phyloP scores from a whole-genome alignment of 768 basidiomycete species.

The Phaffia australis region DNA sequence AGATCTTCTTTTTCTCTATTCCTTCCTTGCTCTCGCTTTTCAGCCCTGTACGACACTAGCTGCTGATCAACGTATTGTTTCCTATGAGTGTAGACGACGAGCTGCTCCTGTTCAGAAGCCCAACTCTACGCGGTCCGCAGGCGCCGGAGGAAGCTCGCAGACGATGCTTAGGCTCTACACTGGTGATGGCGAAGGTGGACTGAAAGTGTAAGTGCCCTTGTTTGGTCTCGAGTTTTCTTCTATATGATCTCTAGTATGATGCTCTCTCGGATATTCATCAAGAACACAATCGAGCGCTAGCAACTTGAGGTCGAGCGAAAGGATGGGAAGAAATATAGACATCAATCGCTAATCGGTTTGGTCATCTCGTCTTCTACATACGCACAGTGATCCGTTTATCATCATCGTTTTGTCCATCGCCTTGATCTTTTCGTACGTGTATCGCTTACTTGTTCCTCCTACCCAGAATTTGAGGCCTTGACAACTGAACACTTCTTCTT shows the following conservation, averaged over 20 bases:
- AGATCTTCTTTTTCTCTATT: too few species aligned
- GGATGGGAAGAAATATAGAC: not conserved
- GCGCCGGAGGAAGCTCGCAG: constrained; percentile 90
- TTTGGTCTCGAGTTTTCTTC: not conserved
- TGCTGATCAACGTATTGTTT: not conserved
- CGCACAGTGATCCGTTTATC: constrained; percentile 79
- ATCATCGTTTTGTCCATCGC: constrained; percentile 89
- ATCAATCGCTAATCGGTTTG: not conserved
- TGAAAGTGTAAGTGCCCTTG: constrained; percentile 71
- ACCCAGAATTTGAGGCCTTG: not conserved
- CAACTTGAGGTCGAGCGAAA: not conserved
- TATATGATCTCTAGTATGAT: not conserved
- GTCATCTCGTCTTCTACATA: not conserved
- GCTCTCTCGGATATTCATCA: not conserved
- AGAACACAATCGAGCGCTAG: constrained; percentile 13
- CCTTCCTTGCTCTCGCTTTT: too few species aligned
- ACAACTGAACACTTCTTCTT: too few species aligned
- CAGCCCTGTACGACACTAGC: too few species aligned
- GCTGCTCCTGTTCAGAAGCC: constrained; percentile 53
- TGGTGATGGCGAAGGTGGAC: constrained; percentile 81
- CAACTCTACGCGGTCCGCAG: constrained; percentile 79
- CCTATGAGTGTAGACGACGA: constrained; percentile 1
- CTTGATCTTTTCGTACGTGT: constrained; percentile 97
- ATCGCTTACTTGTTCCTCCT: constrained; percentile 48
- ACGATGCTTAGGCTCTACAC: constrained; percentile 99